Percentiles rank a stretch among this genome's conserved stretches.
Evolutionary conservation across 129 eudicot genomes (phyloP).

Genomic region (Cynara cardunculus): DNA sequence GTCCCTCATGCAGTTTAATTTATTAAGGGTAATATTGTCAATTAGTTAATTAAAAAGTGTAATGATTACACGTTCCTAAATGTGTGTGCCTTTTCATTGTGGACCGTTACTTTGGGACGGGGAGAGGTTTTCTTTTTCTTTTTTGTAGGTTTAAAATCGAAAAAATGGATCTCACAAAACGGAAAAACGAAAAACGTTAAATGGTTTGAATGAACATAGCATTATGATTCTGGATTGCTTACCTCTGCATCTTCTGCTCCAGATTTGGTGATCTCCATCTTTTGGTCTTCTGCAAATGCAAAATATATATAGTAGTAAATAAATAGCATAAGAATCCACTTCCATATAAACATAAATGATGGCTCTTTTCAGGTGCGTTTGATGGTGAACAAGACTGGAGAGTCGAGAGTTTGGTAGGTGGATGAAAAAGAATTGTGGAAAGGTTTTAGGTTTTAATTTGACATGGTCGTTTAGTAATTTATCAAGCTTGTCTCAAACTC

Average conservation of each 20-base stretch:
- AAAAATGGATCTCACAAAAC: background rate
- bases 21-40: background rate
- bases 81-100: background rate
- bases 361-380: background rate
- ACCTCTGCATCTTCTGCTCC: constrained; percentile 39
- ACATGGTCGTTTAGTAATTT: background rate
- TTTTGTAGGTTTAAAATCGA: background rate
- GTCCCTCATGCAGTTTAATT: too few relatives aligned
- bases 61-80: background rate
- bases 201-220: background rate
- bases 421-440: background rate
- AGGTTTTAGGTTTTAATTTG: background rate
- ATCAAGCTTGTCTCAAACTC: background rate
- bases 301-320: constrained; percentile 5
- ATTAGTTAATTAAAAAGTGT: background rate
- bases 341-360: background rate
- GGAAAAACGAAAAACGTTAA: background rate
- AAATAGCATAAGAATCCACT: background rate
- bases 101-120: background rate
- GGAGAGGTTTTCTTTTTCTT: background rate
- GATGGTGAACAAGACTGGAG: background rate
- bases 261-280: constrained; percentile 40
- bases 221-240: background rate
- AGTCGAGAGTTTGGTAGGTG: background rate
- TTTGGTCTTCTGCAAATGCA: constrained; percentile 42